phyloP scores from a whole-genome alignment of 2,329 filamentous ascomycete species.

The Zalaria sp. region DNA sequence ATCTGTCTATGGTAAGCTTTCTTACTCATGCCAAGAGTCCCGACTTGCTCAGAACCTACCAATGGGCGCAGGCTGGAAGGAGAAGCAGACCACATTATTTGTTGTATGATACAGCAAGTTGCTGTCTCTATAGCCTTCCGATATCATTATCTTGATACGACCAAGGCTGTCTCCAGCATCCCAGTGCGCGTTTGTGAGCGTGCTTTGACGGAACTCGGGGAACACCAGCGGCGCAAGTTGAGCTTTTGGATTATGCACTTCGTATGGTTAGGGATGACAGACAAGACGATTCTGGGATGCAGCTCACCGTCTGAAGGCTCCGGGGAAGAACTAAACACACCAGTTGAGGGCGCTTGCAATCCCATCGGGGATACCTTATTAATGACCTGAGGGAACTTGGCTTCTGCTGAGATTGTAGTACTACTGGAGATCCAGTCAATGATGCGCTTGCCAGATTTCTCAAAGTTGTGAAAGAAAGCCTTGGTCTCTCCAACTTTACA shows the following conservation, averaged over 20 bases:
- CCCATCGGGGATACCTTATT: constrained; percentile 19
- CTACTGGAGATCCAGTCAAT: constrained; percentile 22
- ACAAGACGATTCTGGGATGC: neutral
- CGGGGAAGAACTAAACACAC: neutral
- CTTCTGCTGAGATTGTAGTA: constrained; percentile 39
- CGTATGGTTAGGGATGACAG: neutral
- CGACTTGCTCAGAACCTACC: constrained; percentile 33
- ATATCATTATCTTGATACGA: constrained; percentile 62
- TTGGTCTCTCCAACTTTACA: neutral
- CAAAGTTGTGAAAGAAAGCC: neutral
- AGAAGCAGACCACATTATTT: constrained; percentile 62
- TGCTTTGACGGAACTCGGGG: constrained; percentile 54
- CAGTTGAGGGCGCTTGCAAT: constrained; percentile 2
- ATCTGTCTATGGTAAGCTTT: constrained; percentile 30
- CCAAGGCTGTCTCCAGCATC: constrained; percentile 56
- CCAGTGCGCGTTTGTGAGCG: constrained; percentile 59
- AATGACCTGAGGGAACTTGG: constrained; percentile 39
- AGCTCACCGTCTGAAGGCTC: neutral
- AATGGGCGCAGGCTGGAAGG: constrained; percentile 72
- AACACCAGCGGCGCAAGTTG: constrained; percentile 49
- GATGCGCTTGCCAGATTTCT: neutral
- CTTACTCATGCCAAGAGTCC: neutral
- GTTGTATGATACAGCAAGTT: constrained; percentile 42
- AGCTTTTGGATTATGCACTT: constrained; percentile 16
- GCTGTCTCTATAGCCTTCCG: constrained; percentile 46